Conservation (phyloP, 2,329 filamentous ascomycete genomes). For the Endoconidiophora polonica region DNA sequence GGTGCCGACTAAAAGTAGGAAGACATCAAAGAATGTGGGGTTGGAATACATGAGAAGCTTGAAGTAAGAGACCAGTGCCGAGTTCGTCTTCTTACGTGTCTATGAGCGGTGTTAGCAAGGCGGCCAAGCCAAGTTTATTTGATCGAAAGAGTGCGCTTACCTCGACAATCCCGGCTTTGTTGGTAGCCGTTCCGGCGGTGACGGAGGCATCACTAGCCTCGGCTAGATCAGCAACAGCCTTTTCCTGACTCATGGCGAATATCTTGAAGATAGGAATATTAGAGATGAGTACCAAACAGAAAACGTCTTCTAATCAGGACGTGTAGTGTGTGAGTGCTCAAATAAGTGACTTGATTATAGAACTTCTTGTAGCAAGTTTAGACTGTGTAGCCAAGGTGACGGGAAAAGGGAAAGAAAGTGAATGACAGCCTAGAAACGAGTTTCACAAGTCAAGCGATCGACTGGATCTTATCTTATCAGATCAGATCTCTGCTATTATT, state of each 20-base stretch:
- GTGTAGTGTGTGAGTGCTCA: not conserved
- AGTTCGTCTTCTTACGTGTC: constrained; percentile 2
- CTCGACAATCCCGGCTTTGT: not conserved
- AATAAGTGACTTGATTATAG: not conserved
- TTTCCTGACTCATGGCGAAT: not conserved
- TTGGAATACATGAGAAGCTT: constrained; percentile 29
- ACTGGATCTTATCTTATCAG: not conserved
- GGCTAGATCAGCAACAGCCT: not conserved
- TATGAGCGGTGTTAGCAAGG: not conserved
- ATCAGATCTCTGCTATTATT: not conserved
- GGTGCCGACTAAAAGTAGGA: constrained; percentile 26
- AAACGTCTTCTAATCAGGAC: not conserved
- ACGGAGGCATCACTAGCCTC: not conserved
- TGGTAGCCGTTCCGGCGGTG: not conserved
- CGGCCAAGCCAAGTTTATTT: not conserved
- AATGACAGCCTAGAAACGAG: not conserved
- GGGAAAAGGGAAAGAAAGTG: not conserved
- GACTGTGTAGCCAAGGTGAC: not conserved
- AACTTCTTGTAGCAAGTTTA: constrained; percentile 5
- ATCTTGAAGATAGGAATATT: too few species aligned
- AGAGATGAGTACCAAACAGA: not conserved
- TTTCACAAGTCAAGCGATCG: not conserved
- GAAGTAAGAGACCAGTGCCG: constrained; percentile 24
- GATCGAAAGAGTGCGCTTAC: not conserved
- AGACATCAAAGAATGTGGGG: constrained; percentile 26